phyloP scores from a whole-genome alignment of 1,284 basidiomycete species.

The Peniophora sp. region DNA sequence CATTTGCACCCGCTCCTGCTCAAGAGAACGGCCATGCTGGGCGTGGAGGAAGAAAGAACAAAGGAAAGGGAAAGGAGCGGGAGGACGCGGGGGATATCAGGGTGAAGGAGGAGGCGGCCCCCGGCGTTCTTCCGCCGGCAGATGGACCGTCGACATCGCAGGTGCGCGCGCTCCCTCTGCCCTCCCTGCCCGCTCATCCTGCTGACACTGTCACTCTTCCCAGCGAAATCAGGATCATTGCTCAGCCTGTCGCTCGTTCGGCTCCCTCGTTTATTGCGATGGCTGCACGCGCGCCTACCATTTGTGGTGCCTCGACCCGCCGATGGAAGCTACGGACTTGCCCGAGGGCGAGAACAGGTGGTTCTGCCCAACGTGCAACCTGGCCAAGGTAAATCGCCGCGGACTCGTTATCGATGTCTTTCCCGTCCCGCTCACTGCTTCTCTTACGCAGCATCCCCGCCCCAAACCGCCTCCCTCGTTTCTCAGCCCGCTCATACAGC shows the following conservation, averaged over 20 bases:
- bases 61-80: conserved; percentile 57
- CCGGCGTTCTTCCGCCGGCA: conserved; percentile 17
- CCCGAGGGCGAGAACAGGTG: conserved; percentile 80
- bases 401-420: conserved; percentile 24
- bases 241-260: conserved; percentile 79
- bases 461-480: conserved; percentile 54
- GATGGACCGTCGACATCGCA: conserved; percentile 16
- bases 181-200: conserved; percentile 8
- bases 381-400: conserved; percentile 36
- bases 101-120: conserved; percentile 65
- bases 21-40: conserved; percentile 24
- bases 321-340: conserved; percentile 81
- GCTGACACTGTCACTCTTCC: conserved; percentile 15
- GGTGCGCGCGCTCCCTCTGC: conserved; percentile 15
- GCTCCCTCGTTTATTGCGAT: conserved; percentile 89
- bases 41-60: conserved; percentile 27
- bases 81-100: conserved; percentile 34
- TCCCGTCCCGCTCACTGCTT: conserved; percentile 7
- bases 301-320: conserved; percentile 93
- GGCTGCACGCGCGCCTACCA: conserved; percentile 96
- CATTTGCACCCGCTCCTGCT: conserved; percentile 30
- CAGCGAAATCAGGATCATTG: conserved; percentile 93
- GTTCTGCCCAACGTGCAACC: conserved; percentile 83
- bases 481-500: conserved; percentile 62
- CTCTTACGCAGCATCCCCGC: conserved; percentile 47